Conservation (phyloP, 1,284 basidiomycete genomes). For the Marasmius tenuissimus region DNA sequence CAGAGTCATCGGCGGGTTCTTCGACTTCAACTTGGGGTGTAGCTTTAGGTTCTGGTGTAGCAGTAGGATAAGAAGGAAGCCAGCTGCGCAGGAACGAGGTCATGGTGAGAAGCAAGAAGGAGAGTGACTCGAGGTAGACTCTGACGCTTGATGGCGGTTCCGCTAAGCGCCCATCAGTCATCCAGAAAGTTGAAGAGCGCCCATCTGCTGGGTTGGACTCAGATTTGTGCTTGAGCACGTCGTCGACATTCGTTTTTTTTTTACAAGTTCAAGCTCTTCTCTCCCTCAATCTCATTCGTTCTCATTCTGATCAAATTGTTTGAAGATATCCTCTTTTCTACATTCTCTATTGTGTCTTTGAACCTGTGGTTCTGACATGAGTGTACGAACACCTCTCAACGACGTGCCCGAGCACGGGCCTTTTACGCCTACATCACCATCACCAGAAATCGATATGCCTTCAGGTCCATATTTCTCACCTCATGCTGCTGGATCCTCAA, state of each 20-base stretch:
- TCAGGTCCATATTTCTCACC: constrained; percentile 27
- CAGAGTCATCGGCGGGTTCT: constrained; percentile 45
- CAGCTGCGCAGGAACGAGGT: constrained; percentile 51
- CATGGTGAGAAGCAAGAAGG: constrained; percentile 26
- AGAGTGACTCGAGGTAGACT: neutral
- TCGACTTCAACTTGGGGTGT: constrained; percentile 32
- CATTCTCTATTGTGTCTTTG: neutral
- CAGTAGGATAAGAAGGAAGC: constrained; percentile 37
- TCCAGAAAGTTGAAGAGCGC: neutral
- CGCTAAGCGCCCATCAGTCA: neutral
- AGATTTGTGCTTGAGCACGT: neutral
- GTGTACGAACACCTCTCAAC: constrained; percentile 24
- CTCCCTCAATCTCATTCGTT: neutral
- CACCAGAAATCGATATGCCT: constrained; percentile 1
- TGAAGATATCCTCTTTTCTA: neutral
- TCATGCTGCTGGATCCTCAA: constrained; percentile 28
- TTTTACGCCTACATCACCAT: constrained; percentile 23
- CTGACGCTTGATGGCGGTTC: neutral
- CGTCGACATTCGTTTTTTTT: neutral
- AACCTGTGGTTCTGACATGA: neutral
- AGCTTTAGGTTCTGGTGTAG: constrained; percentile 18
- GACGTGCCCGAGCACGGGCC: constrained; percentile 43
- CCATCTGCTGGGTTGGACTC: neutral
- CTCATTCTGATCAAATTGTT: neutral
- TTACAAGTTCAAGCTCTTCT: neutral